phyloP scores from a whole-genome alignment of 306 rosid genomes.

The Sicyos baderoa region DNA sequence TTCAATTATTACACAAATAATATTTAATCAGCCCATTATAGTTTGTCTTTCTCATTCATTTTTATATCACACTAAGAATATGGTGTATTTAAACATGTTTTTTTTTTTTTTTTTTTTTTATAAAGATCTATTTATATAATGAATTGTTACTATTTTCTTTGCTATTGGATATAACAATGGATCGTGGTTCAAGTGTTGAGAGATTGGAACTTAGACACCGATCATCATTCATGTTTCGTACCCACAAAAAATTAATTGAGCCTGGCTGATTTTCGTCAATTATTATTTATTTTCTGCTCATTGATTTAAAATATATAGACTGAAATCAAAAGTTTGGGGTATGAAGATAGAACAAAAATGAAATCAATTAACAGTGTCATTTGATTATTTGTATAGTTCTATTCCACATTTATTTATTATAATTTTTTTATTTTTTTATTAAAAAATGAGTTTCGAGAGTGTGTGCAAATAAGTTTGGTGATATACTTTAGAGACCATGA shows the following conservation, averaged over 20 bases:
- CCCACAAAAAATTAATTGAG: not conserved
- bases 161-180: not conserved
- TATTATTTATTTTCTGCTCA: not conserved
- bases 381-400: too few relatives aligned
- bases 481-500: not conserved
- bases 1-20: not conserved
- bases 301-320: not conserved
- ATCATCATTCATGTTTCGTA: slow-evolving; percentile 1
- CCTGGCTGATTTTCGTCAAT: not conserved
- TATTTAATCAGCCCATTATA: not conserved
- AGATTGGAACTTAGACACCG: not conserved
- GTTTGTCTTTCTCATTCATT: not conserved
- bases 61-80: not conserved
- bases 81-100: not conserved
- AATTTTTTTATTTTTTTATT: too few relatives aligned
- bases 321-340: not conserved
- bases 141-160: not conserved
- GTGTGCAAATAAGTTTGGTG: not conserved
- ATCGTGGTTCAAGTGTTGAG: not conserved
- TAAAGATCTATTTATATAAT: not conserved
- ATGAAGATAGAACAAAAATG: not conserved
- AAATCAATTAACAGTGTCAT: too few relatives aligned
- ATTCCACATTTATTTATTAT: too few relatives aligned
- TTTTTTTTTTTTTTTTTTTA: too few relatives aligned
- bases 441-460: too few relatives aligned